These are phyloP conservation scores for Colletotrichum orbiculare DNA, from an alignment of 2,329 filamentous ascomycete genomes.

Conservation along the genomic window DNA sequence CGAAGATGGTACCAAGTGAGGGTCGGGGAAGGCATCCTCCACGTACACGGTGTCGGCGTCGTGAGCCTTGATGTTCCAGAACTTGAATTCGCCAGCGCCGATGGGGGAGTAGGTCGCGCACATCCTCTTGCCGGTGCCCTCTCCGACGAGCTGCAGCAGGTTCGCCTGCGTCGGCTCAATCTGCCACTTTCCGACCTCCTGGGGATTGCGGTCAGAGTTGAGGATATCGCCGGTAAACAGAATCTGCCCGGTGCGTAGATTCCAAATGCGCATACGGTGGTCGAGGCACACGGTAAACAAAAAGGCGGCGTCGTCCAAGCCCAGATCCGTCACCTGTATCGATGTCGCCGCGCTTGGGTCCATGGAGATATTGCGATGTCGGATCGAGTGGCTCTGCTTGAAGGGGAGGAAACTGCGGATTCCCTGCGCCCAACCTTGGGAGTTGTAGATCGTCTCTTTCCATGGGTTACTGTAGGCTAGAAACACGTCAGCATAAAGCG, in stretches of 20 bases:
- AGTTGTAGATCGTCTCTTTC: conserved; percentile 79
- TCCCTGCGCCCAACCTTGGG: conserved; percentile 77
- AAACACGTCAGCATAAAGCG: conserved; percentile 37
- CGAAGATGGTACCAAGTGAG: conserved; percentile 73
- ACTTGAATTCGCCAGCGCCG: conserved; percentile 90
- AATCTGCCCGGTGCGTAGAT: conserved; percentile 82
- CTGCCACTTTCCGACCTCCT: conserved; percentile 78
- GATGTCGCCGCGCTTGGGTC: conserved; percentile 76
- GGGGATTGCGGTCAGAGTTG: conserved; percentile 71
- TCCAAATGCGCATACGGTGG: conserved; percentile 91
- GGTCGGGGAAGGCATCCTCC: conserved; percentile 75
- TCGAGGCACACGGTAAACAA: conserved; percentile 88
- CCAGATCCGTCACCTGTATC: conserved; percentile 64
- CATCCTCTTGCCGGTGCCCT: conserved; percentile 61
- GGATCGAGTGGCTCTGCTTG: conserved; percentile 71
- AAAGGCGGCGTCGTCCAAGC: conserved; percentile 61
- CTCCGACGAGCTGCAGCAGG: conserved; percentile 78
- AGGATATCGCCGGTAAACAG: conserved; percentile 83
- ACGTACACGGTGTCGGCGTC: conserved; percentile 73
- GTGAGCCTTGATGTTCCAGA: conserved; percentile 81
- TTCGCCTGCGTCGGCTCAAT: conserved; percentile 84
- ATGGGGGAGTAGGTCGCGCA: conserved; percentile 90
- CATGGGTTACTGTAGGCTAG: conserved; percentile 57
- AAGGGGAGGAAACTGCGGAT: conserved; percentile 75
- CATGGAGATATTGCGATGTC: conserved; percentile 72